These are phyloP conservation scores for Aspergillus sp. DNA, from an alignment of 2,329 filamentous ascomycete species.

Conservation along the genomic window DNA sequence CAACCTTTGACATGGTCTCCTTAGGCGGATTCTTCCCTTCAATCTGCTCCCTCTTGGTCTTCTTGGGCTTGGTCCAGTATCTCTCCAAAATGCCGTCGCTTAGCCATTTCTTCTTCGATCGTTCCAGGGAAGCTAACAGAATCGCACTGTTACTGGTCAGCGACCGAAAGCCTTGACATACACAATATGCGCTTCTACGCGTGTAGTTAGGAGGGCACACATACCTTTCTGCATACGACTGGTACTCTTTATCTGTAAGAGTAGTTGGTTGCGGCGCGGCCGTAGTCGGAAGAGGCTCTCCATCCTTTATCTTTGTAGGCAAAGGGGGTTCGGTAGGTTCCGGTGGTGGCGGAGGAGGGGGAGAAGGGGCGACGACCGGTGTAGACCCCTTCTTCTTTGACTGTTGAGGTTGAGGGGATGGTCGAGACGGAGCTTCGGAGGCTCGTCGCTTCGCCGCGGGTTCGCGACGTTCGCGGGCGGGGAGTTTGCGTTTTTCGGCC, in stretches of 20 bases:
- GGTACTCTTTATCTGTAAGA: constrained; percentile 57
- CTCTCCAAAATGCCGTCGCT: constrained; percentile 56
- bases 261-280: constrained; percentile 51
- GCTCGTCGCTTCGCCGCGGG: constrained; percentile 46
- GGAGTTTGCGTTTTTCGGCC: constrained; percentile 48
- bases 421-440: constrained; percentile 40
- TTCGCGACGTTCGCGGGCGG: constrained; percentile 48
- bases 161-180: not conserved
- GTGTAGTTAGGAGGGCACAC: not conserved
- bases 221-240: constrained; percentile 60
- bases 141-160: constrained; percentile 51
- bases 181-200: too few relatives aligned
- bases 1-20: constrained; percentile 57
- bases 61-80: constrained; percentile 61
- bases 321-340: constrained; percentile 45
- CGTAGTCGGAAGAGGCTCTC: constrained; percentile 57
- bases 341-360: constrained; percentile 33
- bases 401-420: constrained; percentile 30
- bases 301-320: constrained; percentile 56
- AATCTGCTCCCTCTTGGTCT: constrained; percentile 54
- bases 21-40: constrained; percentile 52
- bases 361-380: constrained; percentile 23
- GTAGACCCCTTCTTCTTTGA: constrained; percentile 40
- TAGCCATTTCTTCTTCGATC: constrained; percentile 61
- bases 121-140: constrained; percentile 58